Evolutionary conservation across 2,329 filamentous ascomycete species (phyloP), one percentile per base, ranked within the genome.

Genomic region (Thermothelomyces thermophilus): DNA sequence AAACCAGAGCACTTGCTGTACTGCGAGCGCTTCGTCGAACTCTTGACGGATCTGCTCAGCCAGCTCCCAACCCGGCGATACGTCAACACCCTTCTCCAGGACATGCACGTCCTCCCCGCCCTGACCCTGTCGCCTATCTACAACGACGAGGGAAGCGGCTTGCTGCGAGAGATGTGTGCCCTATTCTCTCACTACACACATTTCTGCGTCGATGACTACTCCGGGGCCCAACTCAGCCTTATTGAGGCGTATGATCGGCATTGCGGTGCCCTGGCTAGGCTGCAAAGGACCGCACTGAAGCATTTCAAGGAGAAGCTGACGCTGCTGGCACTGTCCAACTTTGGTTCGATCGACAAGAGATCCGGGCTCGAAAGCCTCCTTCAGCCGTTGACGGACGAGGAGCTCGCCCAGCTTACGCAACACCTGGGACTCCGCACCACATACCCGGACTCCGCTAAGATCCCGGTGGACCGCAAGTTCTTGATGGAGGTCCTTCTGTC

Each of bases 21-120:
- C 67, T 95, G 89, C 64, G 91, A 97, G 67, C 81, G 90, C n/a
- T 91, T 97, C 56, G 69, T 93, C 45, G 93, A 98, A 67, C 84
- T 98, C 45, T 73, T 98, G 41, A 84, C 86, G 8, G 93, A 98
- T 64, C 71, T 98, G 17, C 83, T 94, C 65, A 96, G 91, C 62
- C 93, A 98, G 66, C 73, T 97, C 41, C 93, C 93, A 0, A 98
- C 94, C 3, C 78, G 93, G 59, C 82, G 93, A 66, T 97, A 97
- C 65, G 87, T 95, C 64, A 96, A 96, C 66, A 83, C 87, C 1
- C 71, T 98, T 36, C 68, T 97, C 13, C 83, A 86, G 60, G 91
- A 98, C 64, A 72, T 97, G 40, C 90, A 97, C 64, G 68, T 95
- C 19, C 69, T 96, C 24, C 74, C 91, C 1, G 80, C 86, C 9